A percentile compares a stretch with the other conserved stretches of the same genome.
Evolutionary conservation across 257 asterid genomes (phyloP).

Genomic region (Fraxinus anomala): DNA sequence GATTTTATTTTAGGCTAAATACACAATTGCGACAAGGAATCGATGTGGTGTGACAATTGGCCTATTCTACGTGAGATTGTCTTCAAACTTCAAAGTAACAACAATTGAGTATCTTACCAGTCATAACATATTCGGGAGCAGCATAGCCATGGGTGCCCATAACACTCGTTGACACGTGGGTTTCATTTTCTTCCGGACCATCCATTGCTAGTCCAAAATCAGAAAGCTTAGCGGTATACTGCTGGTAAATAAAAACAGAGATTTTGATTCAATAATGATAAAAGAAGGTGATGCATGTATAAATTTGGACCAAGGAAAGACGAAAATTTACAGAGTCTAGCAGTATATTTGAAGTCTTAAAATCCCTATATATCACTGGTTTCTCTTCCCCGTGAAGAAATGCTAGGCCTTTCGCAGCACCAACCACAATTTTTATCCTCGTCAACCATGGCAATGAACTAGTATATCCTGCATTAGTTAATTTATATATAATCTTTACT

Average conservation of each 20-base stretch:
- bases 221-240: not conserved
- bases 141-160: not conserved
- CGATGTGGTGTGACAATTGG: too few relatives aligned
- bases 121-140: not conserved
- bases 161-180: not conserved
- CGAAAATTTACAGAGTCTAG: not conserved
- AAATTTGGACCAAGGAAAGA: not conserved
- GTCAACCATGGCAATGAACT: conserved; percentile 32
- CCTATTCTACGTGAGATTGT: too few relatives aligned
- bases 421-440: conserved; percentile 30
- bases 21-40: too few relatives aligned
- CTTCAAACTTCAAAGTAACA: too few relatives aligned
- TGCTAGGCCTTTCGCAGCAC: conserved; percentile 47
- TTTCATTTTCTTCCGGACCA: conserved; percentile 32
- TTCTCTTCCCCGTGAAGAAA: conserved; percentile 45
- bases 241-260: not conserved
- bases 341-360: conserved; percentile 44
- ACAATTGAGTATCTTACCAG: not conserved
- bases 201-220: conserved; percentile 62
- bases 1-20: too few relatives aligned
- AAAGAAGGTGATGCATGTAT: too few relatives aligned
- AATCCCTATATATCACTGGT: conserved; percentile 44
- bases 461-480: conserved; percentile 29
- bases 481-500: too few relatives aligned
- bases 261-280: too few relatives aligned